Evolutionary conservation across 805 yeast genomes (phyloP), one percentile per base, ranked within the genome.

Genomic region (Middelhovenomyces tepae): DNA sequence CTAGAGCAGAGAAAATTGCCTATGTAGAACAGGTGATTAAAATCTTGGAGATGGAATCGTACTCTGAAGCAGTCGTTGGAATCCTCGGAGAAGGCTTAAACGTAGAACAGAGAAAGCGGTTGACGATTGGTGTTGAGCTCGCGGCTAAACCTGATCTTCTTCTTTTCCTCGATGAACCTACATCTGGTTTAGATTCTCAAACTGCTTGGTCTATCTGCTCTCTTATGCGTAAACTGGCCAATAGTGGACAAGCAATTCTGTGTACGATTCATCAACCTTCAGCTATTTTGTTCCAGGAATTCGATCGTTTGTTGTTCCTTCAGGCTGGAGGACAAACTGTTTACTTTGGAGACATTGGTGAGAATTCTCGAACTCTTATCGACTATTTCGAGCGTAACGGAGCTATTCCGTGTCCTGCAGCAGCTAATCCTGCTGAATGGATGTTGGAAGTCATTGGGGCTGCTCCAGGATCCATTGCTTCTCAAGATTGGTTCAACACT

Each of bases 201-300:
- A 71, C 80, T 26, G 78, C 80, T 9, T 74, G 78, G 78, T 67
- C 79, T 21, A 69, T 74, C 45, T 70, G 75, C 53, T 67, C 71
- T 50, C 62, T 74, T 54, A 64, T 74, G 72, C 65, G 73, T 53
- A 71, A 71, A 44, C 54, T 74, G 39, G 75, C 79, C 4, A 59
- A 66, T 44, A 68, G 67, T 44, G 79, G 79, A 25, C 78, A 74
- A 52, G 78, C 79, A 25, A 73, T 74, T 49, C 58, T 74, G 51
- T 74, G 80, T 63, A 81, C 93, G 17, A 81, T 81, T 45, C 91
- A 81, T 58, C 93, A 81, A 57, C 93, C 94, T 49, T 81, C 91
- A 6, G 87, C 93, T 34, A 65, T 78, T 38, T 62, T 82, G 50
- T 65, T 82, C 59, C 71, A 80, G 50, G 83, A 78, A 48, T 82